Percentiles rank a stretch among this genome's conserved stretches.
These are phyloP conservation scores for Colletotrichum navitas DNA, from an alignment of 2,329 filamentous ascomycete genomes.

Conservation along the genomic window DNA sequence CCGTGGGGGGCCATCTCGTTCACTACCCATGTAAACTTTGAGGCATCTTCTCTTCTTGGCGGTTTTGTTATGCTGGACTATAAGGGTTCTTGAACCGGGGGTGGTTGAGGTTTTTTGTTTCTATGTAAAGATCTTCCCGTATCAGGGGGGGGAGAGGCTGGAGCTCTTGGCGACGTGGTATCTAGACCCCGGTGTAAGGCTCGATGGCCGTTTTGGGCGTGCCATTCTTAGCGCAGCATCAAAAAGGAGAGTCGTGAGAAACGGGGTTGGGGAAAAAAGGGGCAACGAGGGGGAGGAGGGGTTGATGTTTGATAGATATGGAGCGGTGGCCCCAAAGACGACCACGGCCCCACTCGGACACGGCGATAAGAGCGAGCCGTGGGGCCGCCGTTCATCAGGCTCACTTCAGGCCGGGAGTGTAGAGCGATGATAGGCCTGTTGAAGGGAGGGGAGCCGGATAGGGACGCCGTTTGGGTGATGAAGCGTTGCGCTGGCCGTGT, in stretches of 20 bases:
- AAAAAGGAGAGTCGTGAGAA: neutral
- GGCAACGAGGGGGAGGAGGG: neutral
- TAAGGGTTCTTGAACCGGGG: neutral
- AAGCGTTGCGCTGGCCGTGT: neutral
- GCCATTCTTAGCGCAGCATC: conserved; percentile 25
- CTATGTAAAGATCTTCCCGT: conserved; percentile 35
- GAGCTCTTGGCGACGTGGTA: conserved; percentile 4
- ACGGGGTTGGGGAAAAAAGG: neutral
- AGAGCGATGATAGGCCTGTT: neutral
- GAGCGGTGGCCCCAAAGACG: conserved; percentile 7
- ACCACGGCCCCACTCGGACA: conserved; percentile 22
- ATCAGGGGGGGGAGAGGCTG: neutral
- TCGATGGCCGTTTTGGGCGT: conserved; percentile 23
- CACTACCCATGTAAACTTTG: neutral
- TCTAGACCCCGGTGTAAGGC: conserved; percentile 17
- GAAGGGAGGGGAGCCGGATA: neutral
- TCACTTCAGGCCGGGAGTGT: neutral
- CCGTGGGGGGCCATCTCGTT: conserved; percentile 4
- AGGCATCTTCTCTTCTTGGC: conserved; percentile 31
- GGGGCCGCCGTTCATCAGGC: neutral
- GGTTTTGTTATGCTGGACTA: conserved; percentile 16
- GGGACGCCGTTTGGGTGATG: neutral
- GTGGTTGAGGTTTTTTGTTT: neutral
- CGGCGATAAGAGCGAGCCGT: neutral
- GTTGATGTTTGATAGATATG: conserved; percentile 6